These are phyloP conservation scores for Coccomyxa subellipsoidea DNA, from an alignment of 163 green algal species.

Conservation along the genomic window DNA sequence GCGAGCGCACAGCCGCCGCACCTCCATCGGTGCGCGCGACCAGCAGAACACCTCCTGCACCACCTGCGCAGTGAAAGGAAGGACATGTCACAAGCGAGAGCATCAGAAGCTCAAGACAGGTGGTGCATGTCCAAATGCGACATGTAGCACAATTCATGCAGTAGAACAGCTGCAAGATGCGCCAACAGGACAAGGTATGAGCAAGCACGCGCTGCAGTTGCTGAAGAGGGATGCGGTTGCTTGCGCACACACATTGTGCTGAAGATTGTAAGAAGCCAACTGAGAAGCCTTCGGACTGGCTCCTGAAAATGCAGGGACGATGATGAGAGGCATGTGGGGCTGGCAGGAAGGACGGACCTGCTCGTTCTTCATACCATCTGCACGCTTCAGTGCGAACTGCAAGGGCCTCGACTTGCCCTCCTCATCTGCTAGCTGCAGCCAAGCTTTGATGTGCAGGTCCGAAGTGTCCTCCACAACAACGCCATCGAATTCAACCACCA, in stretches of 20 bases:
- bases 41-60: constrained; percentile 83
- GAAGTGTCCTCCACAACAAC: constrained; percentile 60
- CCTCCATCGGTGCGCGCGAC: constrained; percentile 76
- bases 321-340: neutral
- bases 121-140: too few species aligned
- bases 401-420: constrained; percentile 72
- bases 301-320: too few species aligned
- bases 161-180: too few species aligned
- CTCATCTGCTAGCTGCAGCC: constrained; percentile 77
- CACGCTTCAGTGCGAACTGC: constrained; percentile 56
- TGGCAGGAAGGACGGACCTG: constrained; percentile 37
- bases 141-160: too few species aligned
- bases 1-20: constrained; percentile 61
- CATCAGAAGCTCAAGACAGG: neutral
- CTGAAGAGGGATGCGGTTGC: too few species aligned
- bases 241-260: too few species aligned
- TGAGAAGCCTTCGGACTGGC: too few species aligned
- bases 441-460: constrained; percentile 66
- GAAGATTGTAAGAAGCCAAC: too few species aligned
- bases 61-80: constrained; percentile 42
- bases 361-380: constrained; percentile 80
- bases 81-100: too few species aligned
- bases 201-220: too few species aligned
- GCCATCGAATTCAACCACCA: constrained; percentile 80
- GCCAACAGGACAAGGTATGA: too few species aligned